A percentile compares a stretch with the other conserved stretches of the same genome.
phyloP scores from a whole-genome alignment of 2,329 filamentous ascomycete genomes.

The Aspergillus melleus region DNA sequence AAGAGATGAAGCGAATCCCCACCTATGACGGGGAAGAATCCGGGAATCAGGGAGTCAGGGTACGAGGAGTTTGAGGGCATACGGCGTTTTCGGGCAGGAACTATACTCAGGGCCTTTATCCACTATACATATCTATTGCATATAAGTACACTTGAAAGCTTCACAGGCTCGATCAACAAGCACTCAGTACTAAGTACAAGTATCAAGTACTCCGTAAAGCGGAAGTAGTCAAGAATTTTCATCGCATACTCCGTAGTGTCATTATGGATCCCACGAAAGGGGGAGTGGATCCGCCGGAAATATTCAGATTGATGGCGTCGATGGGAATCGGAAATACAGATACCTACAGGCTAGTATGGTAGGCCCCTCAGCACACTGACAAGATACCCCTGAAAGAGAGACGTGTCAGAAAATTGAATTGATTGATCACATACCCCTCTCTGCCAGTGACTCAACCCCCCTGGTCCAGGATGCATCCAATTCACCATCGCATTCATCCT shows the following conservation, averaged over 20 bases:
- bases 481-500: background rate
- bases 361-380: background rate
- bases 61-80: slow-evolving; percentile 3
- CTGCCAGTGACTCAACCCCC: background rate
- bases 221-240: too few relatives aligned
- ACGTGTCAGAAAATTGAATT: background rate
- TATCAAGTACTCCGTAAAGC: too few relatives aligned
- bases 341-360: too few relatives aligned
- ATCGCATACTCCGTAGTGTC: too few relatives aligned
- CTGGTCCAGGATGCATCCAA: background rate
- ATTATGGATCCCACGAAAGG: background rate
- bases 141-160: background rate
- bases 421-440: background rate
- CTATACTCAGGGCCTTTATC: background rate
- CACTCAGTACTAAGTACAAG: too few relatives aligned
- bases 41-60: background rate
- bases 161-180: too few relatives aligned
- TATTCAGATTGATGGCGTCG: background rate
- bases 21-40: background rate
- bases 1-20: slow-evolving; percentile 8
- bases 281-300: background rate
- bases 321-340: background rate
- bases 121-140: slow-evolving; percentile 1
- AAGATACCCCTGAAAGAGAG: background rate
- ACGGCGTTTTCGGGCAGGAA: background rate